These are phyloP conservation scores for Zopfochytrium polystomum DNA, from an alignment of 371 early-diverging fungal species.

Conservation along the genomic window DNA sequence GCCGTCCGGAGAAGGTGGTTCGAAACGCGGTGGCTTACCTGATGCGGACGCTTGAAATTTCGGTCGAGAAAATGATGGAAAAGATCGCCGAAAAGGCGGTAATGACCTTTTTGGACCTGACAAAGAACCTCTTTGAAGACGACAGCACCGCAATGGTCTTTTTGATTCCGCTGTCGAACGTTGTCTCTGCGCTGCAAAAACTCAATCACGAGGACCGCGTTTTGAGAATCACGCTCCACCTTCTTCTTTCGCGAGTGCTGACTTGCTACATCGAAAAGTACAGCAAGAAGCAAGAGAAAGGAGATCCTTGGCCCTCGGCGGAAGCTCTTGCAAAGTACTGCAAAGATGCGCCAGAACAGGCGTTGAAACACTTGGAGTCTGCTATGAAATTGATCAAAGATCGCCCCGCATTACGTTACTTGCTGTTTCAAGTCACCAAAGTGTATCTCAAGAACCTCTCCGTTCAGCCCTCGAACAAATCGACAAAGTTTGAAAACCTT, in stretches of 20 bases:
- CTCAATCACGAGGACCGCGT: background rate
- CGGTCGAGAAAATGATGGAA: too few species aligned
- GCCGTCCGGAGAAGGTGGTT: constrained; percentile 8
- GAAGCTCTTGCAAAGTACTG: constrained; percentile 9
- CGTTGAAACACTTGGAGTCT: constrained; percentile 3
- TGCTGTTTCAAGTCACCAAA: constrained; percentile 12
- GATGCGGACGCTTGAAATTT: too few species aligned
- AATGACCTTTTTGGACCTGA: constrained; percentile 8
- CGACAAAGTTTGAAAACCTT: constrained; percentile 6
- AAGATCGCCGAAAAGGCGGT: too few species aligned
- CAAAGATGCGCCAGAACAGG: background rate
- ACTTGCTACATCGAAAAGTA: background rate
- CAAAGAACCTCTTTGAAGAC: background rate
- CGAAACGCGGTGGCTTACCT: constrained; percentile 6
- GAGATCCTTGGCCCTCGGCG: constrained; percentile 19
- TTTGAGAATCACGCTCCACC: background rate
- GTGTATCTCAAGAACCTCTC: constrained; percentile 3
- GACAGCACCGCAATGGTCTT: background rate
- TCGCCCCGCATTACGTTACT: background rate
- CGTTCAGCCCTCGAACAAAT: background rate
- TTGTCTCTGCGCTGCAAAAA: background rate
- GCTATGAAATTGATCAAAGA: background rate
- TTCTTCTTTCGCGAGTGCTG: background rate
- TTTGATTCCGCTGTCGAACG: constrained; percentile 13
- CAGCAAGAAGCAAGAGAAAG: background rate